Conservation (phyloP, 345 rosid species). For the Melaleuca alternifolia region DNA sequence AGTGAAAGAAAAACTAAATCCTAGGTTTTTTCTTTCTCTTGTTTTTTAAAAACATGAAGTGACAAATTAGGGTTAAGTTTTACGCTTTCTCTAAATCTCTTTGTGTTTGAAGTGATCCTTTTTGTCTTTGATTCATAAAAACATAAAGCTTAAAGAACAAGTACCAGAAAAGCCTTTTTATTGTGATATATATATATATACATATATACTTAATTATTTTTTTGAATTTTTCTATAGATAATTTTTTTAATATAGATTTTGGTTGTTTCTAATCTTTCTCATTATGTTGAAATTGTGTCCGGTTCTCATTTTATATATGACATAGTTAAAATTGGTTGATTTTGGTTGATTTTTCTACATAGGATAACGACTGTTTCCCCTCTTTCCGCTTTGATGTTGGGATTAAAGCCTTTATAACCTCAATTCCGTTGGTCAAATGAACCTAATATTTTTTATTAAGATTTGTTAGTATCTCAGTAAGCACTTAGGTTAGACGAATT, state of each 20-base stretch:
- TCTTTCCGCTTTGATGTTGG: not conserved
- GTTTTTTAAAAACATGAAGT: not conserved
- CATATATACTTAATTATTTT: too few relatives aligned
- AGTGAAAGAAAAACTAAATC: not conserved
- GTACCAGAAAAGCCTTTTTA: not conserved
- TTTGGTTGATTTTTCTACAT: too few relatives aligned
- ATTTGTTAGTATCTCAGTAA: not conserved
- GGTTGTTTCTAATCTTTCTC: not conserved
- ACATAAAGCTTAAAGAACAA: not conserved
- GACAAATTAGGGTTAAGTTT: not conserved
- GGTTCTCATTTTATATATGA: not conserved
- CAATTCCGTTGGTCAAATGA: not conserved
- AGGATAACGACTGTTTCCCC: not conserved
- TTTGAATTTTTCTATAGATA: not conserved
- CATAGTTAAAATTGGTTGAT: not conserved
- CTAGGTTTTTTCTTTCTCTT: not conserved
- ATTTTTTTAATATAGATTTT: not conserved
- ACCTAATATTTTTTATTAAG: not conserved
- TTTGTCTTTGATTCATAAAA: not conserved
- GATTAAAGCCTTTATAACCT: not conserved
- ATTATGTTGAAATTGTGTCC: not conserved
- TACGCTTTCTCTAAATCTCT: not conserved
- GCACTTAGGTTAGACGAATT: too few relatives aligned
- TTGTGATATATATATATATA: too few relatives aligned
- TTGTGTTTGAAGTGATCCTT: not conserved